These are phyloP conservation scores for Mycena sp. DNA, from an alignment of 1,284 basidiomycete species.

Conservation along the genomic window DNA sequence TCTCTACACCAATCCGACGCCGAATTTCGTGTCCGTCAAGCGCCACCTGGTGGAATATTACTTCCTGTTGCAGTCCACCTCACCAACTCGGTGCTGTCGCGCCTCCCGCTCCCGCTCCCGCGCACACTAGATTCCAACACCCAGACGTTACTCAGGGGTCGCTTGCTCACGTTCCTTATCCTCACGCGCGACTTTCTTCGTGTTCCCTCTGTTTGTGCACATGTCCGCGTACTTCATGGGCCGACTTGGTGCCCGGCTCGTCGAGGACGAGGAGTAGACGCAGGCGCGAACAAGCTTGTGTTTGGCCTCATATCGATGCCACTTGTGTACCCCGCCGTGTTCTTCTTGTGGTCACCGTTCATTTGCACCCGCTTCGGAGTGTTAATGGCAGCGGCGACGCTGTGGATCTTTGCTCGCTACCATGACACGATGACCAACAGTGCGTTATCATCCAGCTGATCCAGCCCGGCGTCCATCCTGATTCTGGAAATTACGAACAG, in stretches of 20 bases:
- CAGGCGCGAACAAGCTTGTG: slow-evolving; percentile 92
- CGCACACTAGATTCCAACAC: slow-evolving; percentile 80
- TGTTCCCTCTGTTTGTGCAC: slow-evolving; percentile 85
- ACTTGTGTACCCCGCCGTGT: slow-evolving; percentile 83
- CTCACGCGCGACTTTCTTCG: slow-evolving; percentile 88
- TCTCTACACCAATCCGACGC: slow-evolving; percentile 74
- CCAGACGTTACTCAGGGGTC: slow-evolving; percentile 78
- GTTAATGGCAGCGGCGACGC: slow-evolving; percentile 56
- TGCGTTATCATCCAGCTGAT: slow-evolving; percentile 45
- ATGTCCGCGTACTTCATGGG: slow-evolving; percentile 86
- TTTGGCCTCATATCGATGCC: slow-evolving; percentile 82
- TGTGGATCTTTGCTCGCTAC: slow-evolving; percentile 84
- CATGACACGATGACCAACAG: slow-evolving; percentile 83
- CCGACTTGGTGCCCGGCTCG: slow-evolving; percentile 76
- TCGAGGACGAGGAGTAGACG: slow-evolving; percentile 89
- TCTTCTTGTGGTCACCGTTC: slow-evolving; percentile 85
- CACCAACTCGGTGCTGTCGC: slow-evolving; percentile 83
- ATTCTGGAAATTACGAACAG: slow-evolving; percentile 71
- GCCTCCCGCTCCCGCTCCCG: slow-evolving; percentile 83
- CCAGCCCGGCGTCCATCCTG: slow-evolving; percentile 37
- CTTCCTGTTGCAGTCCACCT: slow-evolving; percentile 86
- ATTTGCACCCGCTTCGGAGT: slow-evolving; percentile 70
- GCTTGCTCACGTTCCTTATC: slow-evolving; percentile 81
- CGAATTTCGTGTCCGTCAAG: slow-evolving; percentile 69
- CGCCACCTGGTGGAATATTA: slow-evolving; percentile 86